These are phyloP conservation scores for Mortierella sp. DNA, from an alignment of 371 early-diverging fungal genomes.

Conservation along the genomic window DNA sequence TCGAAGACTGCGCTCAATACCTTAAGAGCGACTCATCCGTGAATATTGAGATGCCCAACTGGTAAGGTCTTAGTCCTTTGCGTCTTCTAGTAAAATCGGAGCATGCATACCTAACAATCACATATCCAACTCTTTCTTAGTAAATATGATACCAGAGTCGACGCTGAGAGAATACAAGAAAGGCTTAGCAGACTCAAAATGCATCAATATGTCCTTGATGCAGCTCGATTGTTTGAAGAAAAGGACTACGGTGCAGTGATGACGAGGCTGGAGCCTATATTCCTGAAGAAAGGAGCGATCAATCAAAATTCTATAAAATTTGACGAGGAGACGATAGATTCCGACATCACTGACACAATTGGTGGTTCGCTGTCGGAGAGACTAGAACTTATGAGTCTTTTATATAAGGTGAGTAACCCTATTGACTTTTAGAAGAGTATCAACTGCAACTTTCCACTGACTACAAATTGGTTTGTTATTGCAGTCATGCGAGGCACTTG, in stretches of 20 bases:
- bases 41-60: constrained; percentile 39
- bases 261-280: constrained; percentile 58
- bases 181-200: constrained; percentile 55
- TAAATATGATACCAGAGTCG: constrained; percentile 61
- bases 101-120: neutral
- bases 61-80: constrained; percentile 47
- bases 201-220: constrained; percentile 60
- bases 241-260: constrained; percentile 63
- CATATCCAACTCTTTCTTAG: constrained; percentile 24
- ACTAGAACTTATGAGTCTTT: constrained; percentile 48
- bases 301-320: neutral
- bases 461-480: neutral
- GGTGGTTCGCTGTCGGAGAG: constrained; percentile 51
- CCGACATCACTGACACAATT: constrained; percentile 17
- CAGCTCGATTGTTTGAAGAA: constrained; percentile 57
- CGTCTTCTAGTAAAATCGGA: neutral
- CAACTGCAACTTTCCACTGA: neutral
- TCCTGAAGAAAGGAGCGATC: constrained; percentile 14
- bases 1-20: constrained; percentile 51
- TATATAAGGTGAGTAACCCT: constrained; percentile 56
- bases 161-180: constrained; percentile 36
- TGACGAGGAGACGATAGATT: neutral
- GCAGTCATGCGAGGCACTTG: constrained; percentile 48
- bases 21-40: constrained; percentile 15
- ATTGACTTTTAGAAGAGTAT: too few species aligned